These are phyloP conservation scores for Fusarium sp. DNA, from an alignment of 2,329 filamentous ascomycete species.

Conservation along the genomic window DNA sequence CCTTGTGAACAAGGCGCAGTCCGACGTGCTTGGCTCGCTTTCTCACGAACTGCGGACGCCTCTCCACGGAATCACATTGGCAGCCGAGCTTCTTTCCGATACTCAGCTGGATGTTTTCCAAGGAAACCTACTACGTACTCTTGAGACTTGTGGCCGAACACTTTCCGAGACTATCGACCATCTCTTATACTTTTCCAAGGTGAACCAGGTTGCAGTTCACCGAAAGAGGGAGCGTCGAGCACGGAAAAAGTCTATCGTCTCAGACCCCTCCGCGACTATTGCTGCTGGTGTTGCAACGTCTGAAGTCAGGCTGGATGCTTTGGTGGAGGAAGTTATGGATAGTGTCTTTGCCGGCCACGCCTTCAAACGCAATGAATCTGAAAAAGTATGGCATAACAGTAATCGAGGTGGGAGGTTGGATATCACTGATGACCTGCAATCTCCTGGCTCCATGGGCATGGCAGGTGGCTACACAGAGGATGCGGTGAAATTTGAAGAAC, in stretches of 20 bases:
- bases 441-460: not conserved
- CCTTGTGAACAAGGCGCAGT: conserved; percentile 62
- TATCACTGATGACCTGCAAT: not conserved
- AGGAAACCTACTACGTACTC: conserved; percentile 60
- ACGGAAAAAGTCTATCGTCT: conserved; percentile 17
- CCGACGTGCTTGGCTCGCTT: conserved; percentile 70
- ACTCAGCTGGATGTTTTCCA: conserved; percentile 62
- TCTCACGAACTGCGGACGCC: conserved; percentile 73
- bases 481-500: conserved; percentile 6
- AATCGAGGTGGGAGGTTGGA: conserved; percentile 6
- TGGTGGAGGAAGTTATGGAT: conserved; percentile 43
- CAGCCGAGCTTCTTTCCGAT: conserved; percentile 66
- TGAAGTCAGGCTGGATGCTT: conserved; percentile 29
- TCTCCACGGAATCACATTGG: conserved; percentile 70
- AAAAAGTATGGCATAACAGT: conserved; percentile 28
- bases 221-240: conserved; percentile 23
- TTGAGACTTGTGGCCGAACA: conserved; percentile 64
- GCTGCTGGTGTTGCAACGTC: conserved; percentile 8
- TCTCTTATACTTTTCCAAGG: conserved; percentile 66
- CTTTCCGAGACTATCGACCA: conserved; percentile 67
- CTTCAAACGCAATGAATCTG: conserved; percentile 31
- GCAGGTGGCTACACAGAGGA: conserved; percentile 8
- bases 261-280: conserved; percentile 10
- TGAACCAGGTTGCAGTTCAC: conserved; percentile 55
- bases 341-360: conserved; percentile 42